These are phyloP conservation scores for Cryptococcus sp. DNA, from an alignment of 1,284 basidiomycete species.

Conservation along the genomic window DNA sequence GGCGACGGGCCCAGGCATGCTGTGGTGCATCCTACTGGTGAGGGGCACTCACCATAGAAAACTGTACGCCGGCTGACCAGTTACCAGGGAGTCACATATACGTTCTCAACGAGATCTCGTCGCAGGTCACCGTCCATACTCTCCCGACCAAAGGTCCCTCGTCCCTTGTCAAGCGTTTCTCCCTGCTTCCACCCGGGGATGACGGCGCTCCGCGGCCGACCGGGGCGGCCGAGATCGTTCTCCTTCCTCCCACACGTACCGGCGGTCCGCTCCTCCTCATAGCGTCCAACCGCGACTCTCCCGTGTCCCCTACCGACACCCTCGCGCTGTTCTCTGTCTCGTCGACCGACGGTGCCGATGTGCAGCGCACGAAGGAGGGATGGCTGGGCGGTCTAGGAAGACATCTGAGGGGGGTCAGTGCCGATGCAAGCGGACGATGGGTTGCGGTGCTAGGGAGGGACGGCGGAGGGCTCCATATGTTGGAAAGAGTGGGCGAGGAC, in stretches of 20 bases:
- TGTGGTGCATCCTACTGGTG: conserved; percentile 25
- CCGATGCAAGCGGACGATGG: conserved; percentile 12
- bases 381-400: conserved; percentile 16
- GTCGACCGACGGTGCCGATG: conserved; percentile 11
- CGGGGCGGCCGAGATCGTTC: conserved; percentile 20
- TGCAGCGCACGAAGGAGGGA: conserved; percentile 10
- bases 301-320: conserved; percentile 15
- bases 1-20: conserved; percentile 28
- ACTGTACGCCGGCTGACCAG: neutral
- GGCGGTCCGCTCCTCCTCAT: conserved; percentile 15
- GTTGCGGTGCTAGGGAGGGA: conserved; percentile 19
- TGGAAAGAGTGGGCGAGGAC: conserved; percentile 17
- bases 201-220: conserved; percentile 4
- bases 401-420: conserved; percentile 20
- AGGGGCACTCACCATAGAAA: neutral
- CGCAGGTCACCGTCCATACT: conserved; percentile 16
- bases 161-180: conserved; percentile 11
- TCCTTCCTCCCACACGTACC: conserved; percentile 15
- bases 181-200: conserved; percentile 17
- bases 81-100: conserved; percentile 18
- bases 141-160: conserved; percentile 6
- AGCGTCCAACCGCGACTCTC: conserved; percentile 23
- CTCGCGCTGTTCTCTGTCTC: conserved; percentile 24
- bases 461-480: conserved; percentile 18
- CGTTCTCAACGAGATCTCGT: conserved; percentile 24